Evolutionary conservation across 441 rosid genomes (phyloP).

Genomic region (Arabidopsis hybrid): DNA sequence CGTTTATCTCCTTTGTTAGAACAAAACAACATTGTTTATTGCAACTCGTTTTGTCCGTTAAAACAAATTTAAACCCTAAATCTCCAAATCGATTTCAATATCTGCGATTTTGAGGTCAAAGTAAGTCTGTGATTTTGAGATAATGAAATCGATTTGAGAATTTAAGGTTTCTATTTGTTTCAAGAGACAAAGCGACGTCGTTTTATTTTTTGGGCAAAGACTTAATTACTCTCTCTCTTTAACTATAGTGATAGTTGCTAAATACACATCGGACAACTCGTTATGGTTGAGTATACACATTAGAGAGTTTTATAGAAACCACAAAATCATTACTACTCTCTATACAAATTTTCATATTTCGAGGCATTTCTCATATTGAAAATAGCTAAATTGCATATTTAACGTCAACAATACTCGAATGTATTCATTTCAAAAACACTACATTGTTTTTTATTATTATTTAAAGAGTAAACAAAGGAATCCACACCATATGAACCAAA

Average conservation of each 20-base stretch:
- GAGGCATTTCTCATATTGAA: background rate
- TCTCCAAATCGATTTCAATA: too few species aligned
- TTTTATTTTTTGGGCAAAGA: too few species aligned
- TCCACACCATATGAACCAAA: conserved; percentile 30
- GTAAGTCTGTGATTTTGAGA: too few species aligned
- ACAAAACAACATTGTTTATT: too few species aligned
- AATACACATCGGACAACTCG: background rate
- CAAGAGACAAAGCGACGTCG: too few species aligned
- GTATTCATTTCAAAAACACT: conserved; percentile 3
- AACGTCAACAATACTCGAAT: conserved; percentile 1
- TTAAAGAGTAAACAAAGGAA: conserved; percentile 30
- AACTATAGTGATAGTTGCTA: background rate
- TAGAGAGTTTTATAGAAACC: background rate
- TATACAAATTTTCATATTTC: background rate
- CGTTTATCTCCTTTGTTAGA: too few species aligned
- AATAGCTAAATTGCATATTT: background rate
- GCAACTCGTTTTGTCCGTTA: too few species aligned
- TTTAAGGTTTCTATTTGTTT: too few species aligned
- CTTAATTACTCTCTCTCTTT: background rate
- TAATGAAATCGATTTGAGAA: too few species aligned
- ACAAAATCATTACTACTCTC: conserved; percentile 16
- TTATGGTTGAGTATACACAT: background rate
- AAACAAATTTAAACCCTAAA: too few species aligned
- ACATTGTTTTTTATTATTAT: conserved; percentile 17
- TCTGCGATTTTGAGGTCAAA: too few species aligned